Evolutionary conservation across 73 alveolate genomes (phyloP).

Genomic region (Tetrahymena borealis): DNA sequence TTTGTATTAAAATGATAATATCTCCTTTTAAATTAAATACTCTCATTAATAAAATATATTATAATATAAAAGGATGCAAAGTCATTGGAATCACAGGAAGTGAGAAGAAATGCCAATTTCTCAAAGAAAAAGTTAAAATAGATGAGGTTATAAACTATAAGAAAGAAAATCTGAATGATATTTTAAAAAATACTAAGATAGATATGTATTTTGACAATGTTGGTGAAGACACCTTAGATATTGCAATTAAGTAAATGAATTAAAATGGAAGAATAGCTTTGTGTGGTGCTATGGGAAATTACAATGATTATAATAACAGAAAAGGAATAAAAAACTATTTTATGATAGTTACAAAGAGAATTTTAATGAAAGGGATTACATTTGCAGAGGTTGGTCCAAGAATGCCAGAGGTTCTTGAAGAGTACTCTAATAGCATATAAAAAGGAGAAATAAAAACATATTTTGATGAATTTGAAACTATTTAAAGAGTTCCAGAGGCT

Average conservation of each 20-base stretch:
- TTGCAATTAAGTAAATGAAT: constrained; percentile 4
- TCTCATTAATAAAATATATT: too few species aligned
- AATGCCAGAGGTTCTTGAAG: constrained; percentile 18
- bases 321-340: not conserved
- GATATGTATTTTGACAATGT: constrained; percentile 41
- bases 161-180: not conserved
- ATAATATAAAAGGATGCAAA: constrained; percentile 17
- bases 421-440: not conserved
- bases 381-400: constrained; percentile 9
- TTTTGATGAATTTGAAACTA: not conserved
- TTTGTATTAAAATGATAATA: not conserved
- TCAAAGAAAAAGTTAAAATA: not conserved
- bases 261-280: constrained; percentile 27
- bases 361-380: constrained; percentile 16
- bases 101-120: not conserved
- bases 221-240: constrained; percentile 25
- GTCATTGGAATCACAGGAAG: constrained; percentile 29
- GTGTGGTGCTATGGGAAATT: constrained; percentile 38
- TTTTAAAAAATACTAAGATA: not conserved
- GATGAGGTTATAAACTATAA: constrained; percentile 16
- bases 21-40: too few species aligned
- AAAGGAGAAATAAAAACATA: not conserved
- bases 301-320: constrained; percentile 1
- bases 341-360: not conserved
- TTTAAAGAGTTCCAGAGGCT: not conserved